These are phyloP conservation scores for Phaseolus coccineus DNA, from an alignment of 331 rosid genomes.

Conservation along the genomic window DNA sequence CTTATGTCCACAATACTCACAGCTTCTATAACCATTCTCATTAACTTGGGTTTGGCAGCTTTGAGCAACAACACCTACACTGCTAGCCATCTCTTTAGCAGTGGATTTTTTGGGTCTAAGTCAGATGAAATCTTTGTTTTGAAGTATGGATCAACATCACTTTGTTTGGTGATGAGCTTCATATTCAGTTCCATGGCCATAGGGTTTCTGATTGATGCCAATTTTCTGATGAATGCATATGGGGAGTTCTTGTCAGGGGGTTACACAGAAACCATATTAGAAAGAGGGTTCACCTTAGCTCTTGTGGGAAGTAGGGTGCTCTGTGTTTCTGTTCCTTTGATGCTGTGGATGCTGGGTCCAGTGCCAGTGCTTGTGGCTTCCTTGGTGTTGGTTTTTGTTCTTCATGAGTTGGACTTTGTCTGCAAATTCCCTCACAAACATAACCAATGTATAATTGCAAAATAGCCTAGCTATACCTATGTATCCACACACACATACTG, in stretches of 20 bases:
- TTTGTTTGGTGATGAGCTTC: conserved; percentile 69
- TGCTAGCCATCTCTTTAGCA: conserved; percentile 52
- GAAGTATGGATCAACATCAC: conserved; percentile 69
- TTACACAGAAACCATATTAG: conserved; percentile 52
- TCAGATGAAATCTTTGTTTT: conserved; percentile 50
- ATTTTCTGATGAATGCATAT: conserved; percentile 58
- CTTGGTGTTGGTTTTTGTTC: conserved; percentile 60
- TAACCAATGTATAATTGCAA: conserved; percentile 35
- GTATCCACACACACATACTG: not conserved
- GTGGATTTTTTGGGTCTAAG: conserved; percentile 57
- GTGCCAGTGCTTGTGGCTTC: conserved; percentile 59
- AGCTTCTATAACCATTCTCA: conserved; percentile 67
- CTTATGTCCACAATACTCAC: conserved; percentile 64
- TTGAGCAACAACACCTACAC: conserved; percentile 61
- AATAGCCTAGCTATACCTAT: not conserved
- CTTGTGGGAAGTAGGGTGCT: conserved; percentile 66
- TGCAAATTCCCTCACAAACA: conserved; percentile 39
- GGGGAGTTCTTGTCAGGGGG: conserved; percentile 42
- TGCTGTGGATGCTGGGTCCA: conserved; percentile 87
- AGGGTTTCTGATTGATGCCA: conserved; percentile 69
- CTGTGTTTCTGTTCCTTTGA: conserved; percentile 61
- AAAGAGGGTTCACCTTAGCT: conserved; percentile 72
- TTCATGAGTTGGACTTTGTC: conserved; percentile 66
- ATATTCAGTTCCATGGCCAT: conserved; percentile 74
- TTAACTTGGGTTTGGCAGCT: conserved; percentile 61